Base-by-base conservation (phyloP, 768 basidiomycete species). In the Mrakia hoshinonis region DNA sequence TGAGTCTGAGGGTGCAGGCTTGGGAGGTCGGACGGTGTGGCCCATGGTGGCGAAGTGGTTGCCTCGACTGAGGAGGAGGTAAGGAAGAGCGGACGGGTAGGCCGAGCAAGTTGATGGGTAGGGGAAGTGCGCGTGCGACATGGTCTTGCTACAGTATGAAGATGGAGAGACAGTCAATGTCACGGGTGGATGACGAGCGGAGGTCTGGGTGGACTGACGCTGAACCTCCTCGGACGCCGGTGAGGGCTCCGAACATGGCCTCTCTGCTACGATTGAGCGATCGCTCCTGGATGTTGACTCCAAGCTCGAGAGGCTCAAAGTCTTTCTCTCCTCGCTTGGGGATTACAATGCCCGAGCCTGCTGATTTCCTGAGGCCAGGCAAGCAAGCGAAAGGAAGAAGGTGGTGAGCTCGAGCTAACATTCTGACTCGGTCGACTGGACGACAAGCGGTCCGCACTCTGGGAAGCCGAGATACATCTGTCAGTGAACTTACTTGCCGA, bases 271-370 rank as follows among this genome's bases (percentile, higher is more conserved):
- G 84, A 68, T 90, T 87, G 26, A 98, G 84, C 72, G 91, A 85
- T 80, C 91, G 88, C 34, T 86, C 80, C 77, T 98, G 96, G 26
- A 80, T 76, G 39, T 80, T 80, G 0, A 77, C 76, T 5, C 79
- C 79, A 82, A 67, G 83, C 82, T 65, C 81, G 76, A 75, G 83
- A 1, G 96, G 96, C 78, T 98, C 95, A 75, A 92, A 98, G 74
- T 98, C 94, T 78, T 99, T 98, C 80, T 98, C 96, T 1, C 96
- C 96, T 34, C 96, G 86, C 79, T 91, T 94, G 7, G 96, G 96
- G 64, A 99, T 94, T 7, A 89, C 82, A 2, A 81, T 34, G 68
- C 62, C 11, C 15, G 34, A 13, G 22, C 47, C 38, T 1, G 38
- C 34, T 24, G 52, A 43, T 20, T 67, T 38, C 49, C 43, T 43